Evolutionary conservation across 331 rosid species (phyloP).

Genomic region (Malus hybrid): DNA sequence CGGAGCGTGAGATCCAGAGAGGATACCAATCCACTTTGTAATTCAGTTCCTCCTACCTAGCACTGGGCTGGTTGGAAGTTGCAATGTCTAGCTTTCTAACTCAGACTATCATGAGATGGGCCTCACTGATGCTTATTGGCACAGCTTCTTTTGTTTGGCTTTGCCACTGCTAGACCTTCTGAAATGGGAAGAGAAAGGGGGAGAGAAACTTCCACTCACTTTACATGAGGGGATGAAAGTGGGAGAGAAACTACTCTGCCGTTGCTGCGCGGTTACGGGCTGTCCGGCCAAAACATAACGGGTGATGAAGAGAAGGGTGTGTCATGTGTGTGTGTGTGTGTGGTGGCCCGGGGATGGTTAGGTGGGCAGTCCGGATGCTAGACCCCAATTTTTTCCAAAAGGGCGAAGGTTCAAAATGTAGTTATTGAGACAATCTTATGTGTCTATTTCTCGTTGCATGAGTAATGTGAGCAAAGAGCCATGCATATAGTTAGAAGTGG

Average conservation of each 20-base stretch:
- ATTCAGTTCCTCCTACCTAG: neutral
- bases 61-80: neutral
- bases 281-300: neutral
- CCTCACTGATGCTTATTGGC: neutral
- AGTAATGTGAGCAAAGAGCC: neutral
- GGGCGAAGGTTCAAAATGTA: too few relatives aligned
- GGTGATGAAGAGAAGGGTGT: neutral
- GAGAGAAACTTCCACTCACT: too few relatives aligned
- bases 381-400: too few relatives aligned
- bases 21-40: neutral
- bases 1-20: too few relatives aligned
- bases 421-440: too few relatives aligned
- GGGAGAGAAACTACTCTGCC: too few relatives aligned
- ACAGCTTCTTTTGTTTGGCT: neutral
- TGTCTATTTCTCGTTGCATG: too few relatives aligned
- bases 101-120: too few relatives aligned
- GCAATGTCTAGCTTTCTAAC: neutral
- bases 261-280: neutral
- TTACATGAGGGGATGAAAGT: too few relatives aligned
- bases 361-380: too few relatives aligned
- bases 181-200: neutral
- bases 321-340: too few relatives aligned
- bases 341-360: neutral
- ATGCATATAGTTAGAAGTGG: neutral
- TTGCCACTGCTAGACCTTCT: neutral